These are phyloP conservation scores for Suhomyces panamericanus DNA, from an alignment of 1,139 yeast genomes.

Conservation along the genomic window DNA sequence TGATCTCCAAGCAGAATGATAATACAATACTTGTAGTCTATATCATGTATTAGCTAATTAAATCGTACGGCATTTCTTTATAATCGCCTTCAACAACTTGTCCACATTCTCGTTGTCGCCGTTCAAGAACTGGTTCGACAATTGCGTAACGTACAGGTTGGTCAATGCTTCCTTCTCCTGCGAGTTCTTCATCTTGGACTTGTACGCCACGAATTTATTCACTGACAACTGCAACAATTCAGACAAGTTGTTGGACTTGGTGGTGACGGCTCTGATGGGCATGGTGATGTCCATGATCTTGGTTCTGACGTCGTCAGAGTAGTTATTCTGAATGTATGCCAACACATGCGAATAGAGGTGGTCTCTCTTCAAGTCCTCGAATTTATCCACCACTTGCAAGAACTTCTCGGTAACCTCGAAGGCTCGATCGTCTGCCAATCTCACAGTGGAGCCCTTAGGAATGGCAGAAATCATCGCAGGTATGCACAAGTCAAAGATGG, in stretches of 20 bases:
- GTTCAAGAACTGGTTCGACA: constrained; percentile 35
- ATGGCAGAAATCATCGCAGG: constrained; percentile 44
- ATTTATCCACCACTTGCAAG: constrained; percentile 61
- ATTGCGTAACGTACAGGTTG: constrained; percentile 41
- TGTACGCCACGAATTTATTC: constrained; percentile 67
- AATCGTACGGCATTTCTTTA: constrained; percentile 34
- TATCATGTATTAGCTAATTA: constrained; percentile 5
- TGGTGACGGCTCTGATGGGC: constrained; percentile 57
- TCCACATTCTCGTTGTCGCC: constrained; percentile 33
- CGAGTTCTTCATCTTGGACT: constrained; percentile 38
- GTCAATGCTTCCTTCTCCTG: constrained; percentile 46
- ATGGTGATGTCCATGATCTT: constrained; percentile 60
- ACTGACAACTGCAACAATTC: constrained; percentile 67
- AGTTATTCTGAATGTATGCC: constrained; percentile 45
- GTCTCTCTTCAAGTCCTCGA: constrained; percentile 66
- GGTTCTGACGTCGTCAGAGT: constrained; percentile 42
- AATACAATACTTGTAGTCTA: too few relatives aligned
- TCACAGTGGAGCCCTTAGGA: constrained; percentile 28
- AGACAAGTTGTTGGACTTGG: constrained; percentile 47
- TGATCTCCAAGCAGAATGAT: too few relatives aligned
- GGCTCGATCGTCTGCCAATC: constrained; percentile 35
- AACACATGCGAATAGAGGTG: constrained; percentile 68
- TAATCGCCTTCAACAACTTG: constrained; percentile 40
- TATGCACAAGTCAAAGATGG: constrained; percentile 75
- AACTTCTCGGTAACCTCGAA: constrained; percentile 48